Conservation (phyloP, 306 rosid genomes). For the Potentilla sterilis region DNA sequence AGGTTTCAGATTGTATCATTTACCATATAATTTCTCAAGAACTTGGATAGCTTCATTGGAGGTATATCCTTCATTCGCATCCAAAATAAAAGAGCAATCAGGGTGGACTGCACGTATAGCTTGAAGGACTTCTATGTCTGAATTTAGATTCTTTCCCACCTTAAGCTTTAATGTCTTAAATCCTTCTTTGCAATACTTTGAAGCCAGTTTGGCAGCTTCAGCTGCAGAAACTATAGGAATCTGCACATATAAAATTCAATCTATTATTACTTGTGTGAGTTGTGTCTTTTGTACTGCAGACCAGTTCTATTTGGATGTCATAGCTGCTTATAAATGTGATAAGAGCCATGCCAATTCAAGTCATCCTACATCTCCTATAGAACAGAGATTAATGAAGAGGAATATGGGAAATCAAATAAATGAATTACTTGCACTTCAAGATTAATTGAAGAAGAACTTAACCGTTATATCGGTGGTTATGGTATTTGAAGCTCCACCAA, state of each 20-base stretch:
- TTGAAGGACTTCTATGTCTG: slow-evolving; percentile 83
- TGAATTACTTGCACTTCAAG: not conserved
- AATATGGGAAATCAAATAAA: not conserved
- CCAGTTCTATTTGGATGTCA: not conserved
- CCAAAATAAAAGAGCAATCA: slow-evolving; percentile 72
- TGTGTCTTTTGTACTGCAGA: not conserved
- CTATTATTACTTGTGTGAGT: not conserved
- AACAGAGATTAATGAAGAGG: not conserved
- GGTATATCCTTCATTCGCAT: slow-evolving; percentile 89
- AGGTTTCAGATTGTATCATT: slow-evolving; percentile 3
- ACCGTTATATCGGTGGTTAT: slow-evolving; percentile 87
- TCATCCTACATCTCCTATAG: not conserved
- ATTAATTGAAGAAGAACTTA: slow-evolving; percentile 25
- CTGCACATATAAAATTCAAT: slow-evolving; percentile 41
- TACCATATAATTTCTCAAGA: slow-evolving; percentile 82
- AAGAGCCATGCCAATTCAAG: not conserved
- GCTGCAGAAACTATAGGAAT: slow-evolving; percentile 80
- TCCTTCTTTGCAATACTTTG: slow-evolving; percentile 69
- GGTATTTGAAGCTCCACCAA: slow-evolving; percentile 83
- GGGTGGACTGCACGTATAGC: slow-evolving; percentile 80
- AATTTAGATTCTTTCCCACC: slow-evolving; percentile 78
- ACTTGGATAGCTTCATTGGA: slow-evolving; percentile 81
- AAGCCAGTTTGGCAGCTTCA: slow-evolving; percentile 81
- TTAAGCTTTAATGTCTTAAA: slow-evolving; percentile 78
- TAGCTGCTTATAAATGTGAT: not conserved